Evolutionary conservation across 345 rosid genomes (phyloP).

Genomic region (Pistacia integerrima): DNA sequence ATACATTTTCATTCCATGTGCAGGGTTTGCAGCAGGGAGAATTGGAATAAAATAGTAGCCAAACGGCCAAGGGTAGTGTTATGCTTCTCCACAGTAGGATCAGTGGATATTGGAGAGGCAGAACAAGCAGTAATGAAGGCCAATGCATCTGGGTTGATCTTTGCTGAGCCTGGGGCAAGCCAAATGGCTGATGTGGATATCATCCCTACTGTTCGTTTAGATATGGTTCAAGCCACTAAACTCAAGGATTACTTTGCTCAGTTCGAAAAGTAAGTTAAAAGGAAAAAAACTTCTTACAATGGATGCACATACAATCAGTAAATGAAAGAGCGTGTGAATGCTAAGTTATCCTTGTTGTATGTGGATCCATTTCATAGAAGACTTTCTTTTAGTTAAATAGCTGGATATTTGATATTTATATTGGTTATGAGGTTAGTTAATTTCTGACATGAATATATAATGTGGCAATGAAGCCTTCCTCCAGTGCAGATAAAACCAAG

Average conservation of each 20-base stretch:
- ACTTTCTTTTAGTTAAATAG: too few relatives aligned
- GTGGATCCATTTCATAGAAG: too few relatives aligned
- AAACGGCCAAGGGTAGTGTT: slow-evolving; percentile 38
- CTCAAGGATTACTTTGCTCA: slow-evolving; percentile 46
- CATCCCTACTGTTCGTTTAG: slow-evolving; percentile 58
- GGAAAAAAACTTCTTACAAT: too few relatives aligned
- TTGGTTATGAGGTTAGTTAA: too few relatives aligned
- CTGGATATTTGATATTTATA: too few relatives aligned
- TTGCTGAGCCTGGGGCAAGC: slow-evolving; percentile 50
- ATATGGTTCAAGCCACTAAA: slow-evolving; percentile 52
- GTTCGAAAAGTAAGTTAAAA: slow-evolving; percentile 35
- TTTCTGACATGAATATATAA: background rate
- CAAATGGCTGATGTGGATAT: slow-evolving; percentile 49
- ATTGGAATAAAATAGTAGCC: slow-evolving; percentile 43
- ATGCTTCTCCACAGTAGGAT: slow-evolving; percentile 62
- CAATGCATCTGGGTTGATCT: slow-evolving; percentile 53
- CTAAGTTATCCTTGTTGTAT: too few relatives aligned
- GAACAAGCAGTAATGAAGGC: slow-evolving; percentile 54
- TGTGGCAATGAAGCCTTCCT: slow-evolving; percentile 42
- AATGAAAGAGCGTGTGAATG: too few relatives aligned
- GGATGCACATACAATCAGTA: too few relatives aligned
- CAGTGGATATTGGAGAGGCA: slow-evolving; percentile 40
- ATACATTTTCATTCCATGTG: background rate
- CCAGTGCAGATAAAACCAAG: slow-evolving; percentile 41
- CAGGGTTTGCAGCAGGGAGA: slow-evolving; percentile 46